Base-by-base conservation (phyloP, 73 alveolate species). In the Paramecium bursaria region DNA sequence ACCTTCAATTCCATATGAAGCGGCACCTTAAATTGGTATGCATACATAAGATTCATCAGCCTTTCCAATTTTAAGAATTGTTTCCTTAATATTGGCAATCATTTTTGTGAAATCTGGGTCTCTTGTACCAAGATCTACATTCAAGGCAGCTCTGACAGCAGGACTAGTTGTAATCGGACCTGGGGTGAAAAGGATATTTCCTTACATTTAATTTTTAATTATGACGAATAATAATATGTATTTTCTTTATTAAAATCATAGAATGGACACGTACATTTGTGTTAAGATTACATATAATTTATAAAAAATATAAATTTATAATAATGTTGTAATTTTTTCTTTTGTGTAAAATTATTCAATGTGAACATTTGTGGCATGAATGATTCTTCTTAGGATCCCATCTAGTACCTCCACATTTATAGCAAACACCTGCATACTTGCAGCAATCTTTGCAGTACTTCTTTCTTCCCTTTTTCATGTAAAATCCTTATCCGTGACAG, bases 1-100 rank as follows among this genome's bases (percentile, higher is more conserved):
- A 4, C 92, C 95, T 87, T 90, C 95, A 23, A 87, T 74, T 5
- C 91, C 95, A 54, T 73, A 90, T 13, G 94, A 88, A 31, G 94
- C 95, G 25, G 92, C 77, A 33, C 95, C 95, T 88, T 90, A 91
- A 6, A 90, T 75, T 14, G 88, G 77, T 22, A 90, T 75, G 15
- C 86, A 39, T 46, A 75, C 86, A 44, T 87, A 87, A 14, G 88
- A 85, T 53, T 88, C 50, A 3, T 57, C 46, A n/a, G 54, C 90
- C 19, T 57, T 46, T 14, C 86, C 55, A 29, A 76, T 17, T 52
- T 88, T 77, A 31, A 90, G 75, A 21, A 90, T 48, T 19, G 33
- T 80, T 3, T 73, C 67, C 26, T 77, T 88, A 19, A 87, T 87
- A n/a, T 77, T 86, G 27, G 88, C 73, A 75, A 90, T 82, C 23